Percentiles rank a stretch among this genome's conserved stretches.
Evolutionary conservation across 805 yeast species (phyloP).

Genomic region (Isabelozyma pseudorhagii): DNA sequence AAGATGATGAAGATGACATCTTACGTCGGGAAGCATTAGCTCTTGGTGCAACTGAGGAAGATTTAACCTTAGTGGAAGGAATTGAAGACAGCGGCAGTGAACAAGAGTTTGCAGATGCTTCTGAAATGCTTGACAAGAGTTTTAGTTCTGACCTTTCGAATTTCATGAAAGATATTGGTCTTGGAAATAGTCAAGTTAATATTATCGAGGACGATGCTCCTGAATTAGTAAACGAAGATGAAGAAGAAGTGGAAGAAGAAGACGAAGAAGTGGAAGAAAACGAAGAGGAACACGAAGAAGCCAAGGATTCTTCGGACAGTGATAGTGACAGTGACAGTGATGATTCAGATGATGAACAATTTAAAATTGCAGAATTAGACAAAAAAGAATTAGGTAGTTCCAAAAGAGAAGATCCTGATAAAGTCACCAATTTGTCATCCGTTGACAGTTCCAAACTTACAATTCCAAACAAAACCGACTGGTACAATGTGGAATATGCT

Average conservation of each 20-base stretch:
- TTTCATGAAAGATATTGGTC: constrained; percentile 68
- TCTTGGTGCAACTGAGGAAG: constrained; percentile 86
- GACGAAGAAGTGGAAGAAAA: constrained; percentile 28
- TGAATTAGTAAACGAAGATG: constrained; percentile 17
- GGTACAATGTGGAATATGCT: constrained; percentile 62
- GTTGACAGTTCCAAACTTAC: constrained; percentile 55
- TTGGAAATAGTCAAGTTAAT: constrained; percentile 39
- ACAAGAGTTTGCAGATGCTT: constrained; percentile 44
- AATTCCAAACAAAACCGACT: constrained; percentile 63
- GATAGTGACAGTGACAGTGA: constrained; percentile 7
- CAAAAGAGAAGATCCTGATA: constrained; percentile 15
- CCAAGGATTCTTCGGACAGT: constrained; percentile 3
- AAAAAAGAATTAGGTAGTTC: constrained; percentile 1
- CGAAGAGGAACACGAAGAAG: constrained; percentile 15
- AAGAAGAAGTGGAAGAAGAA: constrained; percentile 32
- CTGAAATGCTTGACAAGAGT: constrained; percentile 34
- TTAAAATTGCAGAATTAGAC: not conserved
- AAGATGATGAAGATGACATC: constrained; percentile 22
- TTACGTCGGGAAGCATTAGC: constrained; percentile 73
- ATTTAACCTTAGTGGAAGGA: constrained; percentile 59
- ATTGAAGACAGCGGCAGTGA: constrained; percentile 53
- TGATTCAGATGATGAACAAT: constrained; percentile 18
- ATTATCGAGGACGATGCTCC: constrained; percentile 15
- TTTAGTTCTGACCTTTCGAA: constrained; percentile 54
- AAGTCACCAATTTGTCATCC: constrained; percentile 38